A percentile compares a stretch with the other conserved stretches of the same genome.
Evolutionary conservation across 1,284 basidiomycete genomes (phyloP).

Genomic region (Trichosporon coremiiforme): DNA sequence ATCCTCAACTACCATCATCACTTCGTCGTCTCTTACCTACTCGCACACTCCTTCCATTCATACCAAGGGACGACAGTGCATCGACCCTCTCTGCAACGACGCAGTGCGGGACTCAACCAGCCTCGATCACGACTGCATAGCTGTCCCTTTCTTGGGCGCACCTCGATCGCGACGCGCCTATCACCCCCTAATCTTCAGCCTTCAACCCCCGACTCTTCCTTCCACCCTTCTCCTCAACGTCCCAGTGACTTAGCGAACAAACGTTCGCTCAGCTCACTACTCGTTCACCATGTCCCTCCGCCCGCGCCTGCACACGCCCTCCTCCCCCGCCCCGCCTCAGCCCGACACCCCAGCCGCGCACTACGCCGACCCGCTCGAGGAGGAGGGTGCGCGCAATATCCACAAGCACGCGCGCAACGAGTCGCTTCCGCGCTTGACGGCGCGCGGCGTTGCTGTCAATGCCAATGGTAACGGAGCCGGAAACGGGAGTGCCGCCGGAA

Average conservation of each 20-base stretch:
- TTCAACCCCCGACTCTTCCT: background rate
- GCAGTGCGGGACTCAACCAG: too few relatives aligned
- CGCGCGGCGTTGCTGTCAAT: background rate
- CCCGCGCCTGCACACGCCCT: constrained; percentile 13
- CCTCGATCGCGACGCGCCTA: too few relatives aligned
- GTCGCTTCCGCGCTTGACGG: background rate
- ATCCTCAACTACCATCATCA: background rate
- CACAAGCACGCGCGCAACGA: constrained; percentile 16
- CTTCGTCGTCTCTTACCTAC: background rate
- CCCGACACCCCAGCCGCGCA: constrained; percentile 32
- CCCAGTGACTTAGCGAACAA: background rate
- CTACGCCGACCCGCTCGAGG: constrained; percentile 25
- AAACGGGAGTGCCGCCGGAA: background rate
- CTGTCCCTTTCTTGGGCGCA: too few relatives aligned
- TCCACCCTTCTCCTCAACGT: background rate
- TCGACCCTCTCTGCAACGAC: too few relatives aligned
- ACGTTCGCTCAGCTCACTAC: background rate
- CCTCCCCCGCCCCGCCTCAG: constrained; percentile 10
- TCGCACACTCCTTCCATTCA: background rate
- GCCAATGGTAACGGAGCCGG: background rate
- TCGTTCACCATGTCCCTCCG: constrained; percentile 18
- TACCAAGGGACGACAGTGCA: too few relatives aligned
- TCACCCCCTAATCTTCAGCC: too few relatives aligned
- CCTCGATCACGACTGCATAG: background rate
- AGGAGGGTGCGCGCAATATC: constrained; percentile 17